Conservation (phyloP, 805 yeast genomes). For the Debaryomyces tyrocola region DNA sequence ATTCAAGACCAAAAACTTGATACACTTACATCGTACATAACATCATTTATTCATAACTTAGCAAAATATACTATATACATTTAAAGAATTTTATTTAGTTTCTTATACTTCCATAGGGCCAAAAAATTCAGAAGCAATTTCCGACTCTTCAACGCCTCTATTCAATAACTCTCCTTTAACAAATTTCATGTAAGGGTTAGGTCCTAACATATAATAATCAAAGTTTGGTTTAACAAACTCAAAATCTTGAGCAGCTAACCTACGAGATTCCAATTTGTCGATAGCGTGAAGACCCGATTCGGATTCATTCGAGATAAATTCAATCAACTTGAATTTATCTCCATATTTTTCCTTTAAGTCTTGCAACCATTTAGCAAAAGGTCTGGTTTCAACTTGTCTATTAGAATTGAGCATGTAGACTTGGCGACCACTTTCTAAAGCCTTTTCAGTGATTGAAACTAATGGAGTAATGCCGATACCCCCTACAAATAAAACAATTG, state of each 20-base stretch:
- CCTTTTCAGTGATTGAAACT: slow-evolving; percentile 49
- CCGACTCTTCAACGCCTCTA: slow-evolving; percentile 12
- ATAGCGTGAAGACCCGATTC: slow-evolving; percentile 2
- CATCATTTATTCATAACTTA: background rate
- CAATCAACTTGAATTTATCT: slow-evolving; percentile 17
- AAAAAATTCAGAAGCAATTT: slow-evolving; percentile 28
- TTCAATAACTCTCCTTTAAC: slow-evolving; percentile 20
- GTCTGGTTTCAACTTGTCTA: slow-evolving; percentile 14
- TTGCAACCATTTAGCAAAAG: slow-evolving; percentile 23
- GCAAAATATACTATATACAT: background rate
- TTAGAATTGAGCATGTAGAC: slow-evolving; percentile 39
- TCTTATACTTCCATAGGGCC: slow-evolving; percentile 29
- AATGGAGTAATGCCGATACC: slow-evolving; percentile 73
- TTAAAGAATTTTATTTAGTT: background rate
- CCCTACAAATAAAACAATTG: slow-evolving; percentile 48
- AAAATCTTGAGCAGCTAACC: slow-evolving; percentile 18
- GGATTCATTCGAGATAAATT: slow-evolving; percentile 18
- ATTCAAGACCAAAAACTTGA: too few species aligned
- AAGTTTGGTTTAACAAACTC: slow-evolving; percentile 13
- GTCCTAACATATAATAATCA: slow-evolving; percentile 32
- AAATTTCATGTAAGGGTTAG: slow-evolving; percentile 29
- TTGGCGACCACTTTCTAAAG: slow-evolving; percentile 26
- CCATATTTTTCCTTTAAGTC: slow-evolving; percentile 12
- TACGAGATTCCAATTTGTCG: slow-evolving; percentile 10
- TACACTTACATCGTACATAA: too few species aligned